Base-by-base conservation (phyloP, 2,329 filamentous ascomycete genomes). In the Clonostachys rosea region DNA sequence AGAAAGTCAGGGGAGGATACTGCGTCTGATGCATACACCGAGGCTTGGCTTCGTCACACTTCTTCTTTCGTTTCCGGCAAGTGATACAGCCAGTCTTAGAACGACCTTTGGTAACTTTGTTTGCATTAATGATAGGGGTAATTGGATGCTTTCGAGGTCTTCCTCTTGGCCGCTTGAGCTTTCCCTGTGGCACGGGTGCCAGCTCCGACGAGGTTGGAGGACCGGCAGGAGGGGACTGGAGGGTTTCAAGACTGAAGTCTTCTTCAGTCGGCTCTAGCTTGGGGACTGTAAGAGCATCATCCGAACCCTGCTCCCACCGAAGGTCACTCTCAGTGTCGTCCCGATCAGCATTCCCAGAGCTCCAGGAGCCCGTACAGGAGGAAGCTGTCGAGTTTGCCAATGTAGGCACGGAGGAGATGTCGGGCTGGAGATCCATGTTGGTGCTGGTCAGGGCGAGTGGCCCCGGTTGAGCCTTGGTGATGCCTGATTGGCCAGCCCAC, bases 81-180 rank as follows among this genome's bases (percentile, higher is more conserved):
- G 83, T 86, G 45, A 85, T 79, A 53, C 80, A 86, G 3, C 83
- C 83, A 2, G 83, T 86, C 66, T 86, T 86, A 45, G 83, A 85
- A 45, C 83, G 73, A 17, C 88, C 89, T 63, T 95, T 95, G 49
- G 88, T 83, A 45, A 88, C 69, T 61, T 94, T 95, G 58, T 78
- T 80, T 44, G 81, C 68, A 16, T 74, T 68, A 14, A 71, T 59
- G 35, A 78, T 75, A 1, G 82, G 77, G 8, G 76, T 76, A 16
- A 87, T 70, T 37, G 89, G 87, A 56, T 91, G 83, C 69, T 95
- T 95, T 65, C 90, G 79, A 44, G 91, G 91, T 47, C 91, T 79
- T 34, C 91, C 91, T 59, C 91, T 81, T 56, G 85, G 85, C 58
- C 86, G 75, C 67, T 86, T 86, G 36, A 65, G 61, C 54, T 79